Conservation (phyloP, 225 moss, liverwort and hornwort species). For the Pseudoscleropodium purum region DNA sequence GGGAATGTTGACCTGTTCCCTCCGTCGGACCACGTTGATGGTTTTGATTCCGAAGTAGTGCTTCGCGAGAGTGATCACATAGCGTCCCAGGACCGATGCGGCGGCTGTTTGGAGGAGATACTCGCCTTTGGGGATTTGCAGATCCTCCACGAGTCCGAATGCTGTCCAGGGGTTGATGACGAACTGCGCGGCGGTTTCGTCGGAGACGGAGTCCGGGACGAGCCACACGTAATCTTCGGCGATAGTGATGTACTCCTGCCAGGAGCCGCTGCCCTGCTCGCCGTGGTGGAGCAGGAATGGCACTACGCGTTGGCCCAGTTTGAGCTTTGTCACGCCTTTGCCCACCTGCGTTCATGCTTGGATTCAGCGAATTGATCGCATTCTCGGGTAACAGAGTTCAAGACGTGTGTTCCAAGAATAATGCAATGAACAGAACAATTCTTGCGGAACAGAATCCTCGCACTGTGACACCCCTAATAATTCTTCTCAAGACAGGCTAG, state of each 20-base stretch:
- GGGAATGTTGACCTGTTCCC: not conserved
- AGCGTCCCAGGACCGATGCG: constrained; percentile 6
- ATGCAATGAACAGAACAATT: too few species aligned
- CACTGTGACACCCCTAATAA: not conserved
- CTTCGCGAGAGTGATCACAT: constrained; percentile 1
- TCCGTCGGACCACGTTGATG: constrained; percentile 19
- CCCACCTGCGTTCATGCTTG: constrained; percentile 6
- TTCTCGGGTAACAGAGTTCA: not conserved
- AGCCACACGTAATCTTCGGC: not conserved
- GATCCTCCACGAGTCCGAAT: not conserved
- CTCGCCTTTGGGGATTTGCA: constrained; percentile 13
- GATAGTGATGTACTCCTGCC: constrained; percentile 1
- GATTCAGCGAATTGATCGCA: not conserved
- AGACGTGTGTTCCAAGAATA: not conserved
- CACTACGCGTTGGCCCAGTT: constrained; percentile 7
- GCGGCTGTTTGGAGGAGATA: constrained; percentile 13
- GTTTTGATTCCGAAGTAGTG: constrained; percentile 13
- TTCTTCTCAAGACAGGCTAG: not conserved
- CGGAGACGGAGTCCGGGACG: not conserved
- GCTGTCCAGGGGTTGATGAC: constrained; percentile 11
- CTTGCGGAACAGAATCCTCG: not conserved
- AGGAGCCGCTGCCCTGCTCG: not conserved
- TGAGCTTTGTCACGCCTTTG: constrained; percentile 21
- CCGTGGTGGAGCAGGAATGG: constrained; percentile 5
- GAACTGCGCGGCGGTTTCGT: constrained; percentile 1